phyloP scores from a whole-genome alignment of 1,284 basidiomycete species.

The Moesziomyces globuligerus region DNA sequence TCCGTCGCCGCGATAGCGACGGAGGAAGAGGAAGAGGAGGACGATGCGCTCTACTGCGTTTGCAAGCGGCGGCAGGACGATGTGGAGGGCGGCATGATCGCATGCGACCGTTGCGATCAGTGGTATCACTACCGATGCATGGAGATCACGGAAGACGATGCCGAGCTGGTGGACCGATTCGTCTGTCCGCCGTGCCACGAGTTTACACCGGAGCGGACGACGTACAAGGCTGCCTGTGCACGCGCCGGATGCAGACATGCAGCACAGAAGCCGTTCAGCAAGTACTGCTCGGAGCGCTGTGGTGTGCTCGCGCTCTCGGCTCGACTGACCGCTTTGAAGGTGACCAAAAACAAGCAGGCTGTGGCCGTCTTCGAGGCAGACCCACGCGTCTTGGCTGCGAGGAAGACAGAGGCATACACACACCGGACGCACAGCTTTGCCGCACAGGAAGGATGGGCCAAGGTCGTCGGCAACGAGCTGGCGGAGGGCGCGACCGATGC shows the following conservation, averaged over 20 bases:
- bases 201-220: constrained; percentile 41
- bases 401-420: constrained; percentile 20
- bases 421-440: neutral
- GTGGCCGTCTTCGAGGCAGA: constrained; percentile 7
- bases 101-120: constrained; percentile 60
- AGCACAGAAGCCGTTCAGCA: constrained; percentile 49
- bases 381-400: constrained; percentile 14
- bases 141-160: constrained; percentile 45
- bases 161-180: constrained; percentile 55
- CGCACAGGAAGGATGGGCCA: constrained; percentile 3
- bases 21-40: constrained; percentile 37
- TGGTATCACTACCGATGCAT: constrained; percentile 62
- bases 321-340: constrained; percentile 18
- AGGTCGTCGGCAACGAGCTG: neutral
- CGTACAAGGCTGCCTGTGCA: constrained; percentile 49
- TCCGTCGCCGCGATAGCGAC: neutral
- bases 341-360: constrained; percentile 12
- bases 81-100: constrained; percentile 61
- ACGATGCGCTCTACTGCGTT: constrained; percentile 48
- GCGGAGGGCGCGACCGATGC: neutral
- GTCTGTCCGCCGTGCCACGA: constrained; percentile 53
- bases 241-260: constrained; percentile 39
- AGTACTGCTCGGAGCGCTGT: constrained; percentile 58
- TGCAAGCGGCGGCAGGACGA: constrained; percentile 48
- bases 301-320: constrained; percentile 38